Conservation (phyloP, 306 rosid genomes). For the Medicago lupulina region DNA sequence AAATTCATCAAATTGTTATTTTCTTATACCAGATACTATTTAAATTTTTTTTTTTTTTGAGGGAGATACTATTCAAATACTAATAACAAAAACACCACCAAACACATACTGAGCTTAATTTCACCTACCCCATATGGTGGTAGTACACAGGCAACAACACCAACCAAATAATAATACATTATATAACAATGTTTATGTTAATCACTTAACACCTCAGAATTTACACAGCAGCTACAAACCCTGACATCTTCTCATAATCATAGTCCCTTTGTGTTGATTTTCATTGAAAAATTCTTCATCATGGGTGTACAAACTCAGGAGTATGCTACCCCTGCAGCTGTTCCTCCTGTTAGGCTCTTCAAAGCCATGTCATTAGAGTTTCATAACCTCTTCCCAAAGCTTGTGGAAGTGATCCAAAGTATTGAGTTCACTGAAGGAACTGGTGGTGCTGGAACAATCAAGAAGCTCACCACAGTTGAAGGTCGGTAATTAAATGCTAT, state of each 20-base stretch:
- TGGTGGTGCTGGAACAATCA: conserved; percentile 66
- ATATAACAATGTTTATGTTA: conserved; percentile 2
- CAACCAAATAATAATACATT: background rate
- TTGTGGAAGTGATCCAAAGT: conserved; percentile 42
- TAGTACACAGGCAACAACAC: background rate
- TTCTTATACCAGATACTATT: no score
- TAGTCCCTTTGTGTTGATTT: conserved; percentile 2
- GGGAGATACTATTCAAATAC: no score
- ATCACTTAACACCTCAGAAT: background rate
- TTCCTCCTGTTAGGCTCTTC: conserved; percentile 55
- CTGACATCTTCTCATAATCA: background rate
- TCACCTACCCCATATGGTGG: background rate
- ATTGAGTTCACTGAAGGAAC: conserved; percentile 51
- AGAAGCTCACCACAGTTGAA: conserved; percentile 50
- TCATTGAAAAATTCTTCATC: conserved; percentile 3
- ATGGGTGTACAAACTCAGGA: conserved; percentile 59
- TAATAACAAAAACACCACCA: background rate
- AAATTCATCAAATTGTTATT: no score
- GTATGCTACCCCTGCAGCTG: conserved; percentile 43
- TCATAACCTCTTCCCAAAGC: conserved; percentile 52
- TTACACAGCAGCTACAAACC: background rate
- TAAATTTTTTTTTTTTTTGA: no score
- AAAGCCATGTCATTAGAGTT: conserved; percentile 51
- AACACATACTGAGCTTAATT: background rate
- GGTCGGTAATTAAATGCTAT: conserved; percentile 11